Base-by-base conservation (phyloP, 805 yeast species). In the Saturnispora kantuleensis region DNA sequence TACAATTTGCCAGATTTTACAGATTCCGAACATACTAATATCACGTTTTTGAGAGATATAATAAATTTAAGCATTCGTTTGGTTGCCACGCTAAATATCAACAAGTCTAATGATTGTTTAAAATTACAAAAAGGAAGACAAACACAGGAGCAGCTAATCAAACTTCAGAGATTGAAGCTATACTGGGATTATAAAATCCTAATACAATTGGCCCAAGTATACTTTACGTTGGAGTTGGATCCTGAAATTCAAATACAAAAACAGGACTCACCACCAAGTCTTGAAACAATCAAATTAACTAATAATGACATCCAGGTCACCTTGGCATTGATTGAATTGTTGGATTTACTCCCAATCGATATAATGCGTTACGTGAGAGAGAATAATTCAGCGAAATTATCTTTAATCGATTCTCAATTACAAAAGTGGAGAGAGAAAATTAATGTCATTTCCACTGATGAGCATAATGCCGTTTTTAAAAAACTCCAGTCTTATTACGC, bases 111-210 rank as follows among this genome's bases (percentile, higher is more conserved):
- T 30, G 42, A 48, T 35, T 38, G 50, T 8, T 11, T 45, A 17
- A 10, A 38, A 5, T 17, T 35, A 12, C n/a, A 38, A 10, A 42
- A 41, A 21, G 26, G 26, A 21, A 21, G 26, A 21, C 37, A 32
- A 26, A 38, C 38, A 10, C 45, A 50, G 11, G 45, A 52, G 2
- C 57, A 57, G 36, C 43, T 56, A 11, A 45, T 50, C 31, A 57
- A 53, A 45, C 54, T 57, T 39, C 64, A 57, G 41, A 56, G 73
- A 49, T 53, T 69, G 33, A 69, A 68, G 45, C 49, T 71, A 9
- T 71, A 63, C 48, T 71, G 76, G 76, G 63, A 67, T 45, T 65
- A 59, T 47, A 60, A 60, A 34, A 62, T 67, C n/a, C 52, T 70
- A 26, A 45, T 54, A 2, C 52, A 59, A 35, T 48, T 62, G 38